phyloP scores from a whole-genome alignment of 2,329 filamentous ascomycete species.

The Aureobasidium sp. region DNA sequence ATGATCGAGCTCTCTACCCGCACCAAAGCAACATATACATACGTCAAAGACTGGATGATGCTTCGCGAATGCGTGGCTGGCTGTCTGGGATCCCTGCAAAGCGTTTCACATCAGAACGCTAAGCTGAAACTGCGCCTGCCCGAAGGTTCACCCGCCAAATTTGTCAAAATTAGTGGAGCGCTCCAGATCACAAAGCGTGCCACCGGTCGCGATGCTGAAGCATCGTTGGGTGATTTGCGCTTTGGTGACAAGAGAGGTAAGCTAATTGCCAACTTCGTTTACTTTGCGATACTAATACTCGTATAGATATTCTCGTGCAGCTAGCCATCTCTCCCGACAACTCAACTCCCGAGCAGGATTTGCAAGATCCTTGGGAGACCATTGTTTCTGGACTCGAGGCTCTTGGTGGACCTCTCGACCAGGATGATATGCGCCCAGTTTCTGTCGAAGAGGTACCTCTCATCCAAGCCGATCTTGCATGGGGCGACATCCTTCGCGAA shows the following conservation, averaged over 20 bases:
- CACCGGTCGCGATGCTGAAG: conserved; percentile 88
- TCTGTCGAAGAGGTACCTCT: conserved; percentile 93
- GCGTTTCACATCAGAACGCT: conserved; percentile 94
- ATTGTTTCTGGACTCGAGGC: conserved; percentile 94
- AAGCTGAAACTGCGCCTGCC: conserved; percentile 90
- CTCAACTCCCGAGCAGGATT: conserved; percentile 69
- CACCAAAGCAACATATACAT: conserved; percentile 95
- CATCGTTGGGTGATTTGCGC: conserved; percentile 78
- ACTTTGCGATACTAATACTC: neutral
- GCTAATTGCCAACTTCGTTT: neutral
- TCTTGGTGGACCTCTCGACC: conserved; percentile 76
- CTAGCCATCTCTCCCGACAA: conserved; percentile 85
- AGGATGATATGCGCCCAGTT: conserved; percentile 70
- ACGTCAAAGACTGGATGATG: conserved; percentile 99
- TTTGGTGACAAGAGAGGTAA: conserved; percentile 88
- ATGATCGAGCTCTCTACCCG: conserved; percentile 95
- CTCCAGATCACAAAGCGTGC: conserved; percentile 94
- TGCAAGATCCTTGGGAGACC: conserved; percentile 93
- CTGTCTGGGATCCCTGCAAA: conserved; percentile 84
- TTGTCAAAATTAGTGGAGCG: conserved; percentile 96
- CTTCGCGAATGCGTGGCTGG: conserved; percentile 90
- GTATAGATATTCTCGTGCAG: conserved; percentile 66
- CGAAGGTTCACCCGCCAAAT: conserved; percentile 94
- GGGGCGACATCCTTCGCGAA: conserved; percentile 87
- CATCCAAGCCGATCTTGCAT: conserved; percentile 88